Evolutionary conservation across 2,329 filamentous ascomycete species (phyloP), one percentile per base, ranked within the genome.

Genomic region (Xylaria sp.): DNA sequence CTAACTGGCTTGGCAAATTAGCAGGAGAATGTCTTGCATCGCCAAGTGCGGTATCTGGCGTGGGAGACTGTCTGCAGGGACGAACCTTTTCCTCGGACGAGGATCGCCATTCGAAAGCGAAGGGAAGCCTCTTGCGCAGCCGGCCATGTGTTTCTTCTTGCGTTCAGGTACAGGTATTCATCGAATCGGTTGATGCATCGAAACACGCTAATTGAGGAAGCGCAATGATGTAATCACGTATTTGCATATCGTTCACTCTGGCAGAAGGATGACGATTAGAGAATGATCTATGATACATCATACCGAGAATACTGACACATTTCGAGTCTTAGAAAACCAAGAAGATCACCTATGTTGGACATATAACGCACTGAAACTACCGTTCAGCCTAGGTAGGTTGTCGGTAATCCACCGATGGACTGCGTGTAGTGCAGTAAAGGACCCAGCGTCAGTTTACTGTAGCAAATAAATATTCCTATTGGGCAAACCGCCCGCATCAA

Each of bases 1-100:
- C 23, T 50, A 9, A 44, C 12, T 20, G 39, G 61, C 61, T 67
- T 67, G 61, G 68, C 65, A 37, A 62, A 59, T 61, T 41, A 60
- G 52, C 59, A 61, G 61, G 64, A 66, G 25, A 61, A 67, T 69
- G 64, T 46, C 64, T 67, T 70, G 68, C 65, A 65, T 64, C 39
- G 34, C 54, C 31, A 46, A 52, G 48, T 55, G 37, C 44, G 41
- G 15, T 56, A 34, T 31, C 10, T 50, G 41, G 37, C 48, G 51
- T 39, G 18, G 39, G 15, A 46, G 4, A 61, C 41, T 66, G 25
- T 48, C 58, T 63, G 63, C 54, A 66, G 63, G 67, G 63, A 60
- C 59, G 52, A 66, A 51, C 54, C n/a, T 69, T 63, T 54, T 46
- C 54, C 31, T 65, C 39, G 55, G 41, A 52, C 25, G 28, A 56